A percentile compares a stretch with the other conserved stretches of the same genome.
Evolutionary conservation across 2,329 filamentous ascomycete genomes (phyloP).

Genomic region (Stagonosporopsis rhizophila): DNA sequence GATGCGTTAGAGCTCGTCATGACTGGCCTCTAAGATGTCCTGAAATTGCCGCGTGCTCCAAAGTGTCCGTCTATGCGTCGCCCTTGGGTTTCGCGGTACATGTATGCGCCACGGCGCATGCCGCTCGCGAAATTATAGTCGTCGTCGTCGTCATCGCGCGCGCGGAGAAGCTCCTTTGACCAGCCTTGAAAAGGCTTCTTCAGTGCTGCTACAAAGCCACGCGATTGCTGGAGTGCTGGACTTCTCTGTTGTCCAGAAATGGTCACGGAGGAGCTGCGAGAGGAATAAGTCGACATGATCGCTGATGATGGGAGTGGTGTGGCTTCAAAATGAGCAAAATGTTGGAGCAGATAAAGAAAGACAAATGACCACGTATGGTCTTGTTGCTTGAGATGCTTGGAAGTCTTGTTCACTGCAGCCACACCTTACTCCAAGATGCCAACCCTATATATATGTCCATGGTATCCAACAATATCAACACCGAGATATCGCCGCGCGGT

Average conservation of each 20-base stretch:
- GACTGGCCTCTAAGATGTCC: too few relatives aligned
- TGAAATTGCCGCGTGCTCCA: not conserved
- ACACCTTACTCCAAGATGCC: not conserved
- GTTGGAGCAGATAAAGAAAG: not conserved
- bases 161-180: conserved; percentile 43
- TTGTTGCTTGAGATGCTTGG: not conserved
- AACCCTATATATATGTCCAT: conserved; percentile 1
- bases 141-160: conserved; percentile 44
- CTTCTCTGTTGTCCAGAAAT: not conserved
- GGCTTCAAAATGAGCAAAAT: not conserved
- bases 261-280: conserved; percentile 14
- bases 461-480: conserved; percentile 1
- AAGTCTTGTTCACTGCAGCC: not conserved
- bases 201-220: conserved; percentile 27
- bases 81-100: conserved; percentile 11
- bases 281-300: conserved; percentile 13
- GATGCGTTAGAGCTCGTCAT: not conserved
- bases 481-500: conserved; percentile 14
- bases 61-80: not conserved
- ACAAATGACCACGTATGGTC: not conserved
- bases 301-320: not conserved
- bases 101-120: conserved; percentile 25
- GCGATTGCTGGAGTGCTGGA: not conserved
- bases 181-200: conserved; percentile 48
- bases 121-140: conserved; percentile 47